Evolutionary conservation across 441 rosid species (phyloP).

Genomic region (Cnidoscolus chayamansa): DNA sequence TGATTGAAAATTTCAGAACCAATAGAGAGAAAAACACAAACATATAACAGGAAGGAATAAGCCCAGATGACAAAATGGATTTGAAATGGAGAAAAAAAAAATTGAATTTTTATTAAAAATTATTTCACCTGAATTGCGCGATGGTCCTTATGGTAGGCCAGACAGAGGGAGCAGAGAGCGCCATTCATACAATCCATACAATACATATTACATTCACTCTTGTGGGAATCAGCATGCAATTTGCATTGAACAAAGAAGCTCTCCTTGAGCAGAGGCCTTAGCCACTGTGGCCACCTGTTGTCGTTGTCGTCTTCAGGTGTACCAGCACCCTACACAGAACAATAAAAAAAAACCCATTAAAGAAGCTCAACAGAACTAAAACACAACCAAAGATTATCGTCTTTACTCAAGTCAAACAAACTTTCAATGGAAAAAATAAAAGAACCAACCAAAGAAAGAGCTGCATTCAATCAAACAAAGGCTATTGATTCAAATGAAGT

Average conservation of each 20-base stretch:
- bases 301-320: constrained; percentile 70
- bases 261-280: constrained; percentile 69
- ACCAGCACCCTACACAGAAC: constrained; percentile 53
- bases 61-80: constrained; percentile 5
- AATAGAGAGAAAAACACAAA: not conserved
- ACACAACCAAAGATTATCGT: too few relatives aligned
- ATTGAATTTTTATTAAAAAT: not conserved
- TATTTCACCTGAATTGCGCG: constrained; percentile 70
- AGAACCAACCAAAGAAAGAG: too few relatives aligned
- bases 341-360: too few relatives aligned
- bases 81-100: not conserved
- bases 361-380: too few relatives aligned
- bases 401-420: too few relatives aligned
- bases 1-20: not conserved
- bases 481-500: too few relatives aligned
- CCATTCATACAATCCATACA: constrained; percentile 86
- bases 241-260: constrained; percentile 85
- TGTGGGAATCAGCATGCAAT: constrained; percentile 77
- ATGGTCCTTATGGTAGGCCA: constrained; percentile 71
- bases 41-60: not conserved
- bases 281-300: constrained; percentile 78
- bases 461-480: too few relatives aligned
- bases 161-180: constrained; percentile 78
- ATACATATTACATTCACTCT: constrained; percentile 93
- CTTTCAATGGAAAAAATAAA: too few relatives aligned